Conservation (phyloP, 306 rosid species). For the cucumber (Cucumis sativus) region Cucumber_9930_V3 NC_026659.2:25778501-25779000, state of each 20-base stretch:
- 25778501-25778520: slow-evolving; percentile 7
- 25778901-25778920: too few relatives aligned
- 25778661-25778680: neutral
- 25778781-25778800: neutral
- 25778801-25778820: neutral
- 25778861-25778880: too few relatives aligned
- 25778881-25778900: too few relatives aligned
- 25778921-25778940: too few relatives aligned
- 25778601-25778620: slow-evolving; percentile 1
- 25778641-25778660: neutral
- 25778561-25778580: slow-evolving; percentile 2
- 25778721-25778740: neutral
- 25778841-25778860: too few relatives aligned
- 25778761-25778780: neutral
- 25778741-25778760: neutral
- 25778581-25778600: slow-evolving; percentile 4
- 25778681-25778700: neutral
- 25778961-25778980: too few relatives aligned
- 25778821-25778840: too few relatives aligned
- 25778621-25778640: neutral
- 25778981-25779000: too few relatives aligned
- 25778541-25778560: neutral
- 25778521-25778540: neutral
- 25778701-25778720: neutral
- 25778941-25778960: too few relatives aligned